phyloP scores from a whole-genome alignment of 768 basidiomycete species.

The Mrakia frigida region DNA sequence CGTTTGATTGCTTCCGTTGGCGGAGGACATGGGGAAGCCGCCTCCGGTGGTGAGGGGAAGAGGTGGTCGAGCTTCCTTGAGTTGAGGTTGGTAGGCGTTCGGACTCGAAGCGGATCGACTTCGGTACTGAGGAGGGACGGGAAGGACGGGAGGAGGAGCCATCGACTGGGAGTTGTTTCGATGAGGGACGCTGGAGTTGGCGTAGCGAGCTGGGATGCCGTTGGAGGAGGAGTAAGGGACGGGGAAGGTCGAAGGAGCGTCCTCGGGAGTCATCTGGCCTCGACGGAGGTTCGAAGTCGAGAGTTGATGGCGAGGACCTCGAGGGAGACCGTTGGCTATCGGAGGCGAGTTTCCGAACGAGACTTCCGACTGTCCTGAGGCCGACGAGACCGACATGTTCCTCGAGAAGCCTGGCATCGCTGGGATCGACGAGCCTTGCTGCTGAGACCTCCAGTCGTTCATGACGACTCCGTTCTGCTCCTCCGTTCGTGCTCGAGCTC shows the following conservation, averaged over 20 bases:
- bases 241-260: conserved; percentile 3
- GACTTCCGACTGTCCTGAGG: conserved; percentile 12
- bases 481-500: conserved; percentile 65
- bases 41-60: background rate
- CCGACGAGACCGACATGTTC: conserved; percentile 28
- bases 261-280: conserved; percentile 8
- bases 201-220: background rate
- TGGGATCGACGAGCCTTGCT: conserved; percentile 36
- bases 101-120: conserved; percentile 47
- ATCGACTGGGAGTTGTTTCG: conserved; percentile 21
- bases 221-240: background rate
- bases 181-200: background rate
- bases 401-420: conserved; percentile 6
- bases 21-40: background rate
- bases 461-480: conserved; percentile 60
- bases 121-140: conserved; percentile 40
- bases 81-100: conserved; percentile 44
- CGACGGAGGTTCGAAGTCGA: conserved; percentile 24
- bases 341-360: conserved; percentile 4
- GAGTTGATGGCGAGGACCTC: conserved; percentile 7
- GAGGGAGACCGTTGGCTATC: background rate
- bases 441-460: conserved; percentile 59
- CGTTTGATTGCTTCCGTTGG: background rate
- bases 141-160: conserved; percentile 9
- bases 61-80: conserved; percentile 29